Evolutionary conservation across 2,329 filamentous ascomycete species (phyloP).

Genomic region (Ophiocordyceps unilateralis): DNA sequence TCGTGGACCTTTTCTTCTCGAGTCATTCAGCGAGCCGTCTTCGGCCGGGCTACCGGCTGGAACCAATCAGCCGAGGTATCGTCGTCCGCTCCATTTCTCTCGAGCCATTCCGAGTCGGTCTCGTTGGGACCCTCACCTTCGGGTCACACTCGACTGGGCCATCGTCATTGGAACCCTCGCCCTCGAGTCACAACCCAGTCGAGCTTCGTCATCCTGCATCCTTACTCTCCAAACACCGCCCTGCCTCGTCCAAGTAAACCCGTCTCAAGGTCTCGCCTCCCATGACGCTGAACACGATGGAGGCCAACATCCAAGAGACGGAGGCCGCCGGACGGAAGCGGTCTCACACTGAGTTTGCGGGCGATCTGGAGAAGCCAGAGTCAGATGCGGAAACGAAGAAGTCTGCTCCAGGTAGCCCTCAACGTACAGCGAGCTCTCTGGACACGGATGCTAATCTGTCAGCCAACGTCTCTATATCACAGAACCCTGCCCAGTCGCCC

Average conservation of each 20-base stretch:
- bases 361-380: constrained; percentile 12
- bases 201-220: neutral
- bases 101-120: neutral
- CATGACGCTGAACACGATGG: constrained; percentile 32
- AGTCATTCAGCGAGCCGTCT: too few species aligned
- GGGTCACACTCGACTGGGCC: neutral
- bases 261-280: constrained; percentile 1
- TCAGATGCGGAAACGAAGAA: constrained; percentile 6
- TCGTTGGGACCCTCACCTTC: neutral
- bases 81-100: neutral
- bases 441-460: constrained; percentile 4
- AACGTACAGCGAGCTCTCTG: neutral
- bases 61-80: too few species aligned
- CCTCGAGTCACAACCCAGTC: neutral
- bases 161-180: neutral
- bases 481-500: constrained; percentile 10
- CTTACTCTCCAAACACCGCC: neutral
- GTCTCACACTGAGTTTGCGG: constrained; percentile 26
- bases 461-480: constrained; percentile 10
- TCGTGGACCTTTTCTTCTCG: neutral
- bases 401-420: constrained; percentile 1
- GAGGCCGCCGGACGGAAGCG: constrained; percentile 26
- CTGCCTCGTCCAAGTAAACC: neutral
- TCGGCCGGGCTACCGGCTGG: too few species aligned
- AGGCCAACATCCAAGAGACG: constrained; percentile 28